Percentiles rank a stretch among this genome's conserved stretches.
Conservation (phyloP, 2,329 filamentous ascomycete genomes). For the Drechslerella dactyloides region DNA sequence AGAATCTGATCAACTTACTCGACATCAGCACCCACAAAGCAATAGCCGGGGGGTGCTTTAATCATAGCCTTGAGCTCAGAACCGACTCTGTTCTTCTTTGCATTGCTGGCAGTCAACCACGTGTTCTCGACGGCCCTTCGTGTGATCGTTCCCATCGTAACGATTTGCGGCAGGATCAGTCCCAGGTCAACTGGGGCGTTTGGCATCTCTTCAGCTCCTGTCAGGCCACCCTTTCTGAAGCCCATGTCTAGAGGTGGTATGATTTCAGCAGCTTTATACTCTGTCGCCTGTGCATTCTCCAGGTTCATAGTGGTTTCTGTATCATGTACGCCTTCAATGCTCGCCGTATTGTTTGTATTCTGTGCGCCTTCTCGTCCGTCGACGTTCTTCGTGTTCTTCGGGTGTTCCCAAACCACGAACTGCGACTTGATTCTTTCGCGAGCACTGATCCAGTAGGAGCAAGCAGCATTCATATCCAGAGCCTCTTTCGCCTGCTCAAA, state of each 20-base stretch:
- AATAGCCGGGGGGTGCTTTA: constrained; percentile 85
- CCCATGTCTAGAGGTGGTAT: constrained; percentile 51
- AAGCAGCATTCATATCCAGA: constrained; percentile 96
- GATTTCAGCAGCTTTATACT: too few relatives aligned
- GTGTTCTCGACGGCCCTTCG: constrained; percentile 94
- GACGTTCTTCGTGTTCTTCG: constrained; percentile 50
- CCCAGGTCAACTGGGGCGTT: constrained; percentile 63
- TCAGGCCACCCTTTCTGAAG: constrained; percentile 51
- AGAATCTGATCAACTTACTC: constrained; percentile 61
- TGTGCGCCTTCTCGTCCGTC: constrained; percentile 50
- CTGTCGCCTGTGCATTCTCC: constrained; percentile 27
- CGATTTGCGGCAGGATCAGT: constrained; percentile 91
- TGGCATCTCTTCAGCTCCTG: constrained; percentile 51
- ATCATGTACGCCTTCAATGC: background rate
- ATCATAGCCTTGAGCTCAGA: constrained; percentile 98
- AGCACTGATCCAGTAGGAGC: constrained; percentile 98
- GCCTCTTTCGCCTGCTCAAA: constrained; percentile 91
- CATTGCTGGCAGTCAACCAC: constrained; percentile 97
- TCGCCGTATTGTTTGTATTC: constrained; percentile 17
- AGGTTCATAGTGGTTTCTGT: constrained; percentile 14
- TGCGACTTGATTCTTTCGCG: constrained; percentile 92
- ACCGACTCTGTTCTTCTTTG: constrained; percentile 92
- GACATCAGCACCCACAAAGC: constrained; percentile 94
- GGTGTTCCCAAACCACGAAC: constrained; percentile 83
- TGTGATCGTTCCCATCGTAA: constrained; percentile 98